A percentile compares a stretch with the other conserved stretches of the same genome.
Conservation (phyloP, 2,329 filamentous ascomycete species). For the Neobulgaria alba region DNA sequence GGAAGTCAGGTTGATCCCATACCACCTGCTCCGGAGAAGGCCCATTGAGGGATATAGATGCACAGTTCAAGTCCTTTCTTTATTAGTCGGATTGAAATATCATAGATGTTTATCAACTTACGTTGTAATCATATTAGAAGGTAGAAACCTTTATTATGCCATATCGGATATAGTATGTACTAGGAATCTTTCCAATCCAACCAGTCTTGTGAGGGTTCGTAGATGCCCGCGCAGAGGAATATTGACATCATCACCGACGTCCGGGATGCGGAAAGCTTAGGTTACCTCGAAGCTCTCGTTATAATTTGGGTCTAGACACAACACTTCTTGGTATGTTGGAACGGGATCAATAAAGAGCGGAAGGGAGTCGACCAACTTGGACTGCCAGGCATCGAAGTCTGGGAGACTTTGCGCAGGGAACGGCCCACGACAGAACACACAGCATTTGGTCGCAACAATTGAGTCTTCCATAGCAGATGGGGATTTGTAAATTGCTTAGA, state of each 20-base stretch:
- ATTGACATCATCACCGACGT: neutral
- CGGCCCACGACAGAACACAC: neutral
- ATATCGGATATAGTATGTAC: constrained; percentile 5
- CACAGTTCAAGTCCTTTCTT: constrained; percentile 8
- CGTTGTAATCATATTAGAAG: constrained; percentile 8
- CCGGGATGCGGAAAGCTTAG: neutral
- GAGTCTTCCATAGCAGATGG: no score
- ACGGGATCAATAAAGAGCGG: neutral
- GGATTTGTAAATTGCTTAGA: no score
- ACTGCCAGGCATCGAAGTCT: neutral
- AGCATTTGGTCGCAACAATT: no score
- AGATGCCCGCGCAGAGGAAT: neutral
- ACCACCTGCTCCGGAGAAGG: constrained; percentile 3
- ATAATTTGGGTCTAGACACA: neutral
- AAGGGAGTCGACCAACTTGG: neutral
- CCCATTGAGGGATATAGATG: constrained; percentile 4
- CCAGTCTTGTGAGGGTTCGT: constrained; percentile 1
- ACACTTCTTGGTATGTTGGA: neutral
- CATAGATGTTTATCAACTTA: constrained; percentile 5
- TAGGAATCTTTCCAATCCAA: constrained; percentile 9
- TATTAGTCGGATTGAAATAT: constrained; percentile 3
- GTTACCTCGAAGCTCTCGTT: neutral
- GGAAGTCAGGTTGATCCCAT: constrained; percentile 10
- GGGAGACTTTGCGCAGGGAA: neutral
- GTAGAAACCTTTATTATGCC: constrained; percentile 5